Evolutionary conservation across 768 basidiomycete species (phyloP), one percentile per base, ranked within the genome.

Genomic region (Trametes maxima): DNA sequence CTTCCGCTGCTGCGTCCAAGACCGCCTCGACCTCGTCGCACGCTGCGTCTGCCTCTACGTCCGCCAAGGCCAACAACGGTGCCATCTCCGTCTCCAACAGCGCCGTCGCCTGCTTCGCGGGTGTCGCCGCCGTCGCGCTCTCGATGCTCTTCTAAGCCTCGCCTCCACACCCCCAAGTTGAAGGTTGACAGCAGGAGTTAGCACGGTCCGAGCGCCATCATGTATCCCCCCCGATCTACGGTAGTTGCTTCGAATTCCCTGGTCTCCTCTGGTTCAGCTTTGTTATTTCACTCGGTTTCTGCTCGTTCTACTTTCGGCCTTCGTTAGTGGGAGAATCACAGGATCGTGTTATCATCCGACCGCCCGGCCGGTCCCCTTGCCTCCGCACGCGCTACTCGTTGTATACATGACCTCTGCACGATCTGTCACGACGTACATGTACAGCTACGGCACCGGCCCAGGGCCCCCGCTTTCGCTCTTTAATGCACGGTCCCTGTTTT

Each of bases 71-170:
- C 3, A 49, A 36, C 19, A 65, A 59, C 54, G 67, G 65, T 40
- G 70, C 62, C 17, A 55, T 54, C 7, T 40, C 60, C 19, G 17
- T 63, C 33, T 47, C 62, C 1, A 60, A 59, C 45, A 57, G 60
- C 24, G 57, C 50, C 36, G 59, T 60, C 21, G 43, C 67, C 10
- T 54, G 62, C 45, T 37, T 67, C 37, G 60, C 68, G 11, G 61
- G 68, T 45, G 64, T 63, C 36, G 65, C 67, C 21, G 63, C 54
- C 40, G 61, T 58, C 19, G 62, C 62, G 33, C 25, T 68, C 50
- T 44, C 60, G 28, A 52, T 68, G 52, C 52, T 63, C 60, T 45
- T 68, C 48, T 68, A 62, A 56, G 42, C 54, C n/a, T 17, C 43
- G 36, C 28, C 22, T 16, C 13, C 33, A 25, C n/a, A n/a, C n/a